Evolutionary conservation across 2,329 filamentous ascomycete species (phyloP).

Genomic region (Aspergillus fumigatus): DNA sequence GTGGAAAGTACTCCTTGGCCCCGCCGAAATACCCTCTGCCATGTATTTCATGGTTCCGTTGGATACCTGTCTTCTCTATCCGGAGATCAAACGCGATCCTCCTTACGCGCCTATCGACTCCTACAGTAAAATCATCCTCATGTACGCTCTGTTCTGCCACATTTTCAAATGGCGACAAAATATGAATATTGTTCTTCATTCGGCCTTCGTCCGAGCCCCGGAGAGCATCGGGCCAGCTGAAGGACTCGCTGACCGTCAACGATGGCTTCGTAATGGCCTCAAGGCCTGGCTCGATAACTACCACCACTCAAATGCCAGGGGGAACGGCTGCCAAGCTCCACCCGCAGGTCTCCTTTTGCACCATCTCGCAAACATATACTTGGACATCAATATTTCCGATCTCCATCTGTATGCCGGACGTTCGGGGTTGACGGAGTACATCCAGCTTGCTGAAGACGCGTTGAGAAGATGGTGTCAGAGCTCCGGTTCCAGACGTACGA

Average conservation of each 20-base stretch:
- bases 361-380: background rate
- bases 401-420: conserved; percentile 5
- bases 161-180: conserved; percentile 10
- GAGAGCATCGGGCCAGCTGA: conserved; percentile 3
- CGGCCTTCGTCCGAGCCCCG: conserved; percentile 5
- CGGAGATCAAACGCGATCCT: conserved; percentile 3
- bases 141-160: conserved; percentile 8
- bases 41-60: conserved; percentile 11
- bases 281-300: conserved; percentile 6
- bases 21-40: conserved; percentile 5
- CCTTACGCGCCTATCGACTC: conserved; percentile 8
- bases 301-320: background rate
- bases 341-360: background rate
- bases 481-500: background rate
- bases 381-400: conserved; percentile 1
- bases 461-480: conserved; percentile 7
- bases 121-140: conserved; percentile 6
- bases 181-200: conserved; percentile 7
- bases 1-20: conserved; percentile 9
- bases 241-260: conserved; percentile 4
- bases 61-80: conserved; percentile 9
- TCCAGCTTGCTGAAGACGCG: conserved; percentile 6
- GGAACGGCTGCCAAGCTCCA: background rate
- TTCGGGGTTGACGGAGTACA: conserved; percentile 6
- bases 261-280: conserved; percentile 4